Evolutionary conservation across 352 stramenopile genomes (phyloP).

Genomic region (Hyphochytrium catenoides): DNA sequence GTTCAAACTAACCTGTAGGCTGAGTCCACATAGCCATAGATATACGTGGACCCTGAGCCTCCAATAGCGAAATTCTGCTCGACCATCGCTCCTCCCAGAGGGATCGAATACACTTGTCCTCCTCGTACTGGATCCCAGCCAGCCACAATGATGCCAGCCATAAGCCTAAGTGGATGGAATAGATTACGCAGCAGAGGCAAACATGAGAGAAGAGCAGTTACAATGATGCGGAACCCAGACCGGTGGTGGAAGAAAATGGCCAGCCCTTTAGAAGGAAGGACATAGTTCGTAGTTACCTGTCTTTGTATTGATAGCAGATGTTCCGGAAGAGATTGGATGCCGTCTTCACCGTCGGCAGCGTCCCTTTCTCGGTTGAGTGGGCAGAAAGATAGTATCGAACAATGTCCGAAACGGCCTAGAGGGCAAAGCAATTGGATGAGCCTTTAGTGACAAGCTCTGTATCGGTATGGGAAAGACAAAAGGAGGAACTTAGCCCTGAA

Average conservation of each 20-base stretch:
- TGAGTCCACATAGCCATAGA: conserved; percentile 88
- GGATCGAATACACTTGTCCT: conserved; percentile 85
- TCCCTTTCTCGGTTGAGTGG: conserved; percentile 57
- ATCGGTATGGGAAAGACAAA: too few relatives aligned
- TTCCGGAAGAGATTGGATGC: conserved; percentile 88
- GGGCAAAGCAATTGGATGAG: too few relatives aligned
- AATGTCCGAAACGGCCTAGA: conserved; percentile 50
- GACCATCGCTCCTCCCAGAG: conserved; percentile 82
- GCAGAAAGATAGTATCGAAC: conserved; percentile 48
- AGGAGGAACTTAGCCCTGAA: too few relatives aligned
- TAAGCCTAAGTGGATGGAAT: too few relatives aligned
- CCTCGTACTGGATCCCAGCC: conserved; percentile 89
- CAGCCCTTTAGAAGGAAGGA: conserved; percentile 6
- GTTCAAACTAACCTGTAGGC: conserved; percentile 41
- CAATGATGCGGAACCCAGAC: too few relatives aligned
- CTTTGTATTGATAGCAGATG: conserved; percentile 97
- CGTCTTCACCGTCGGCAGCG: conserved; percentile 81
- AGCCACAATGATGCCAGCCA: conserved; percentile 89
- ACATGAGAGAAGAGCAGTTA: too few relatives aligned
- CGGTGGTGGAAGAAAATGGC: too few relatives aligned
- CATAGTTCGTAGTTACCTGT: conserved; percentile 69
- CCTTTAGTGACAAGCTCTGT: too few relatives aligned
- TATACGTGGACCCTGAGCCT: conserved; percentile 91
- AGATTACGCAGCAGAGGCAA: too few relatives aligned
- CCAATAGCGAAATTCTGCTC: conserved; percentile 91